Conservation (phyloP, 2,329 filamentous ascomycete genomes). For the Cladosporium sp. region DNA sequence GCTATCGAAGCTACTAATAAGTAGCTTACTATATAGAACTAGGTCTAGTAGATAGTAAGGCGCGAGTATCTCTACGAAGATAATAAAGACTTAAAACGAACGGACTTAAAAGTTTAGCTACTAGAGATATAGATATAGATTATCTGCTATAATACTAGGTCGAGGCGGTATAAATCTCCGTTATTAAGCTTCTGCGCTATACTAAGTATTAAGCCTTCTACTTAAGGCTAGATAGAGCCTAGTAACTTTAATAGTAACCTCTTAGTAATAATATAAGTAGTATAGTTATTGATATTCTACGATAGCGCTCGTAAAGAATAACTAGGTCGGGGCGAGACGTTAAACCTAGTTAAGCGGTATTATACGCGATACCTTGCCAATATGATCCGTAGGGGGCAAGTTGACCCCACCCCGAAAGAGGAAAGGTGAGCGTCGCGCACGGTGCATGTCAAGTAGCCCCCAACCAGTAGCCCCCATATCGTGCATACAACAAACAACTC, state of each 20-base stretch:
- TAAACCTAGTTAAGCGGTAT: conserved; percentile 5
- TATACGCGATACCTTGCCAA: neutral
- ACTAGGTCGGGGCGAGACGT: conserved; percentile 5
- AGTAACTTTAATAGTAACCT: conserved; percentile 15
- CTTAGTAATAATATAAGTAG: conserved; percentile 11
- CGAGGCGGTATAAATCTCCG: conserved; percentile 10
- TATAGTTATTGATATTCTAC: conserved; percentile 14
- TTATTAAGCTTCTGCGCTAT: conserved; percentile 16
- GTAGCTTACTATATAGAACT: neutral
- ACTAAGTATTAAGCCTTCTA: conserved; percentile 14
- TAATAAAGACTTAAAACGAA: too few relatives aligned
- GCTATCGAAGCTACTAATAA: neutral
- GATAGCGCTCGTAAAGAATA: conserved; percentile 10
- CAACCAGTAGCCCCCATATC: too few relatives aligned
- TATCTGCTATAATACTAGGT: conserved; percentile 4
- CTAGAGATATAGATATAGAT: conserved; percentile 11
- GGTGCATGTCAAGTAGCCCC: too few relatives aligned
- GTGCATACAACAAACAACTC: too few relatives aligned
- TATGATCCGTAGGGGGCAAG: too few relatives aligned
- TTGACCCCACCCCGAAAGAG: too few relatives aligned
- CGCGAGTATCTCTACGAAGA: too few relatives aligned
- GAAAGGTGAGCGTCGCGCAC: too few relatives aligned
- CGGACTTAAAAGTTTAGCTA: neutral
- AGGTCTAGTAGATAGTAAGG: neutral
- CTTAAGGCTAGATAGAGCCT: conserved; percentile 12